Percentiles rank a stretch among this genome's conserved stretches.
Conservation (phyloP, 805 yeast species). For the Spathaspora passalidarum region DNA sequence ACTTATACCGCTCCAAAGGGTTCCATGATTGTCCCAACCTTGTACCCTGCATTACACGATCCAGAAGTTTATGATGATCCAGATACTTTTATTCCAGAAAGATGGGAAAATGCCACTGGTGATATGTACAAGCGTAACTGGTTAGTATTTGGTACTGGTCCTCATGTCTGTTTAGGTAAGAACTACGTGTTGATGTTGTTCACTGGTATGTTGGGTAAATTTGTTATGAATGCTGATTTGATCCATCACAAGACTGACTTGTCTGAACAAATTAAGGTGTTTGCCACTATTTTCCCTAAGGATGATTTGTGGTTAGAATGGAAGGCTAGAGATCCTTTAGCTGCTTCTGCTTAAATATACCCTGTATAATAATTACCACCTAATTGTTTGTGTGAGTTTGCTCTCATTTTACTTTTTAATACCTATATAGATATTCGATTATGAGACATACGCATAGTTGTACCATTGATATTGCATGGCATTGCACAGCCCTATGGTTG, state of each 20-base stretch:
- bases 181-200: conserved; percentile 88
- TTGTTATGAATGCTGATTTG: conserved; percentile 76
- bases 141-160: conserved; percentile 96
- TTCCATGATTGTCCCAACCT: conserved; percentile 92
- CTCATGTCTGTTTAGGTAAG: conserved; percentile 95
- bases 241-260: conserved; percentile 77
- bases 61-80: conserved; percentile 96
- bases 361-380: too few species aligned
- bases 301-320: conserved; percentile 87
- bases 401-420: too few species aligned
- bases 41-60: conserved; percentile 95
- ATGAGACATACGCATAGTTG: not conserved
- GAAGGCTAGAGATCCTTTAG: conserved; percentile 56
- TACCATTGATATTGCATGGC: too few species aligned
- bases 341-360: not conserved
- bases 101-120: conserved; percentile 88
- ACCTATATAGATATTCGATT: not conserved
- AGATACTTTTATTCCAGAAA: conserved; percentile 90
- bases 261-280: conserved; percentile 90
- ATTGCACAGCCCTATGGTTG: too few species aligned
- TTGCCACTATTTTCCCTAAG: conserved; percentile 97
- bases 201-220: conserved; percentile 89
- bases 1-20: conserved; percentile 94
- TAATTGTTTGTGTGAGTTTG: too few species aligned
- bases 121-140: conserved; percentile 81